A percentile compares a stretch with the other conserved stretches of the same genome.
Evolutionary conservation across 352 stramenopile species (phyloP).

Genomic region (Globisporangium abappressorium): DNA sequence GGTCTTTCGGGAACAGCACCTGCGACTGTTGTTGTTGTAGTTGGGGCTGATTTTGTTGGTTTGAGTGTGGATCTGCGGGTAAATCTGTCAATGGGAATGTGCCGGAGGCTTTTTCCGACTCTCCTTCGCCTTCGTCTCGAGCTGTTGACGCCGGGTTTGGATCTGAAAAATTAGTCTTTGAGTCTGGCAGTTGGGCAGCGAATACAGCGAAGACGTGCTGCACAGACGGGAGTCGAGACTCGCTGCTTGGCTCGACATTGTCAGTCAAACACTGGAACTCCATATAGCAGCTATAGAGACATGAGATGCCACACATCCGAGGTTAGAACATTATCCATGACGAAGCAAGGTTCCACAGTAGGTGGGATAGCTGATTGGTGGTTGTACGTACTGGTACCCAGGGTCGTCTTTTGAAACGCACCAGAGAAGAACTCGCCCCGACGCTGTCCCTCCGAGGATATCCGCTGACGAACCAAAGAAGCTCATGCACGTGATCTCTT

Average conservation of each 20-base stretch:
- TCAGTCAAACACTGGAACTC: constrained; percentile 13
- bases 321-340: background rate
- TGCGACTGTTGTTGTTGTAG: constrained; percentile 18
- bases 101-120: background rate
- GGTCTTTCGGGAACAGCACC: constrained; percentile 17
- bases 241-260: background rate
- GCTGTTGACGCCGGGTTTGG: background rate
- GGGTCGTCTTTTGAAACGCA: constrained; percentile 11
- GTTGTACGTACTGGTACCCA: constrained; percentile 16
- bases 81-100: constrained; percentile 16
- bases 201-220: constrained; percentile 11
- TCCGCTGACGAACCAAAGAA: constrained; percentile 45
- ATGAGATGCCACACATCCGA: background rate
- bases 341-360: too few relatives aligned
- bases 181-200: background rate
- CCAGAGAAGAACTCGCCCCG: constrained; percentile 51
- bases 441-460: constrained; percentile 49
- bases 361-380: too few relatives aligned
- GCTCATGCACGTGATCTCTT: constrained; percentile 56
- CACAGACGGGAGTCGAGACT: background rate
- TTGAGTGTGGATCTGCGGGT: background rate
- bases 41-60: background rate
- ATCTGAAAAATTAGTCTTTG: background rate
- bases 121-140: background rate
- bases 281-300: constrained; percentile 5